phyloP scores from a whole-genome alignment of 2,329 filamentous ascomycete species.

The Trichoderma pleuroti region DNA sequence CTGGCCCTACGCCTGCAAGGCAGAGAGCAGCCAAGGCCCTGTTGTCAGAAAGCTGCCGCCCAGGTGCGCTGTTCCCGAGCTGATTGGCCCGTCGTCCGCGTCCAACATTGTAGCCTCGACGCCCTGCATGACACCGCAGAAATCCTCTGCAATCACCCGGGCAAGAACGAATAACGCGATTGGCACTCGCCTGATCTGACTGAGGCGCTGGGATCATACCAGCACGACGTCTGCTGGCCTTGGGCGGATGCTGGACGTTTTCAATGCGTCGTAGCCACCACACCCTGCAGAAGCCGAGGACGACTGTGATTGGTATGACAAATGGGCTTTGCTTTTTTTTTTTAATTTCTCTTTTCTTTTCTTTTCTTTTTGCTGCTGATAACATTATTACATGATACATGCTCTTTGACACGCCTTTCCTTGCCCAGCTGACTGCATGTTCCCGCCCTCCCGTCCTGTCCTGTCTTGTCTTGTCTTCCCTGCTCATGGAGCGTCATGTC shows the following conservation, averaged over 20 bases:
- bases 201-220: neutral
- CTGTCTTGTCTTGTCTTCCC: neutral
- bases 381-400: neutral
- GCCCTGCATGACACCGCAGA: conserved; percentile 12
- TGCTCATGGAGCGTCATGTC: neutral
- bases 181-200: conserved; percentile 2
- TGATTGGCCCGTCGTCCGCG: neutral
- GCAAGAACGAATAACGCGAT: neutral
- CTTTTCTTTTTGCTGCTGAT: neutral
- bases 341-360: neutral
- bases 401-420: neutral
- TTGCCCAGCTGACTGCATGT: neutral
- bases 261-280: neutral
- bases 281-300: neutral
- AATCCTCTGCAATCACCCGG: conserved; percentile 4
- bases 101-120: neutral
- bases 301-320: neutral
- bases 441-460: neutral
- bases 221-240: neutral
- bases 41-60: neutral
- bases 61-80: neutral
- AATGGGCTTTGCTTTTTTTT: neutral
- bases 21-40: neutral
- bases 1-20: neutral
- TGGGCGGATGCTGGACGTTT: neutral